Evolutionary conservation across 1,284 basidiomycete species (phyloP).

Genomic region (Amylostereum chailletii): DNA sequence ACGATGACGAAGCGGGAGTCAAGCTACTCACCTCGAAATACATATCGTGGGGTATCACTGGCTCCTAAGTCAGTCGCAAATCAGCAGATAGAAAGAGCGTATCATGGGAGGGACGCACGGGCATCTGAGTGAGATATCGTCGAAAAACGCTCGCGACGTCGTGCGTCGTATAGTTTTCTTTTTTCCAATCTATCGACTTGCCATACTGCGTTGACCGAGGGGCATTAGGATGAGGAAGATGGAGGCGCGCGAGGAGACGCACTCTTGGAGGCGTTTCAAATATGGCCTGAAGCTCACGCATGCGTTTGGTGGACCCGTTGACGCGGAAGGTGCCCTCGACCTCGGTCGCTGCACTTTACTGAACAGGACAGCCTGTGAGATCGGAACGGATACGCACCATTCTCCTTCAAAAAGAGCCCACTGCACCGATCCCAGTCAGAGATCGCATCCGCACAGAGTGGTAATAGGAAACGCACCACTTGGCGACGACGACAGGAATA

Average conservation of each 20-base stretch:
- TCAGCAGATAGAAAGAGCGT: constrained; percentile 1
- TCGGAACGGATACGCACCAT: constrained; percentile 39
- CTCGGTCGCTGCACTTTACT: constrained; percentile 63
- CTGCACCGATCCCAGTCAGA: constrained; percentile 26
- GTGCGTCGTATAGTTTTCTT: constrained; percentile 82
- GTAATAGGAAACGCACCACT: constrained; percentile 62
- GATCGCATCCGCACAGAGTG: constrained; percentile 7
- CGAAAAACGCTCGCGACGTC: constrained; percentile 96
- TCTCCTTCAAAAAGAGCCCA: constrained; percentile 87
- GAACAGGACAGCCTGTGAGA: background rate
- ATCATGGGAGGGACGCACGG: constrained; percentile 37
- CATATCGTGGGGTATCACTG: constrained; percentile 82
- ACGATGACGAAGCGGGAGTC: constrained; percentile 11
- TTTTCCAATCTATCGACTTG: constrained; percentile 86
- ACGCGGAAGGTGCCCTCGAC: constrained; percentile 95
- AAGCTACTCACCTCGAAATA: constrained; percentile 69
- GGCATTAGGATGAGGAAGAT: background rate
- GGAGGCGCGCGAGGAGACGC: constrained; percentile 23
- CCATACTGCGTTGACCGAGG: constrained; percentile 60
- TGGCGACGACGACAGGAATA: constrained; percentile 95
- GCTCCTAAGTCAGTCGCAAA: constrained; percentile 46
- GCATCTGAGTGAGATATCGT: constrained; percentile 93
- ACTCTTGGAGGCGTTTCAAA: constrained; percentile 89
- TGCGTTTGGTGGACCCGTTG: constrained; percentile 87
- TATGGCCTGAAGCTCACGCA: constrained; percentile 87